Conservation (phyloP, 306 rosid genomes). For the Lathyrus sativus region DNA sequence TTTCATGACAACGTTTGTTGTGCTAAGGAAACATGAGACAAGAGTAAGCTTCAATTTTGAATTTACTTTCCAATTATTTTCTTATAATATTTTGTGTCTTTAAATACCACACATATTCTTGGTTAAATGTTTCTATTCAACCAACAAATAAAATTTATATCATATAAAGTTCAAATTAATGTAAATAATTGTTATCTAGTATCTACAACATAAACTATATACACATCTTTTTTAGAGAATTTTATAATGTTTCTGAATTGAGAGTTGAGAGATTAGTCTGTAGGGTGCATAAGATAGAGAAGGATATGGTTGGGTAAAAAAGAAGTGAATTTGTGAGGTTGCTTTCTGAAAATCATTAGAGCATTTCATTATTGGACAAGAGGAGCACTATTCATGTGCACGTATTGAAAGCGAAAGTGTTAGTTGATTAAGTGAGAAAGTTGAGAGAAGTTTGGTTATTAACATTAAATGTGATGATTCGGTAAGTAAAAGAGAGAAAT, state of each 20-base stretch:
- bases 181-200: not conserved
- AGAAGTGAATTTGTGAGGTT: conserved; percentile 26
- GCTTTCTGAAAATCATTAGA: conserved; percentile 48
- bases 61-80: conserved; percentile 37
- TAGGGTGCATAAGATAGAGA: not conserved
- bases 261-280: too few relatives aligned
- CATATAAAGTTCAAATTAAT: conserved; percentile 3
- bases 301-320: conserved; percentile 29
- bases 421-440: too few relatives aligned
- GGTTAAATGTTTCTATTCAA: conserved; percentile 36
- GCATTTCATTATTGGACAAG: conserved; percentile 21
- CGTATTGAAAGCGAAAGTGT: conserved; percentile 14
- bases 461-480: not conserved
- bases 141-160: conserved; percentile 44
- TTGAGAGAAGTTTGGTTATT: conserved; percentile 7
- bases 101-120: conserved; percentile 45
- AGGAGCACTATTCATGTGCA: conserved; percentile 22
- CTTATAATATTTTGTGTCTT: conserved; percentile 42
- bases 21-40: conserved; percentile 73
- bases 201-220: not conserved
- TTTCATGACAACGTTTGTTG: conserved; percentile 45
- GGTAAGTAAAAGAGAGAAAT: not conserved
- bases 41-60: conserved; percentile 35
- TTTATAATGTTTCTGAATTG: too few relatives aligned
- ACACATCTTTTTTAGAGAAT: not conserved